Base-by-base conservation (phyloP, 176 grass and related monocot species). In the Oryza glaberrima region DNA sequence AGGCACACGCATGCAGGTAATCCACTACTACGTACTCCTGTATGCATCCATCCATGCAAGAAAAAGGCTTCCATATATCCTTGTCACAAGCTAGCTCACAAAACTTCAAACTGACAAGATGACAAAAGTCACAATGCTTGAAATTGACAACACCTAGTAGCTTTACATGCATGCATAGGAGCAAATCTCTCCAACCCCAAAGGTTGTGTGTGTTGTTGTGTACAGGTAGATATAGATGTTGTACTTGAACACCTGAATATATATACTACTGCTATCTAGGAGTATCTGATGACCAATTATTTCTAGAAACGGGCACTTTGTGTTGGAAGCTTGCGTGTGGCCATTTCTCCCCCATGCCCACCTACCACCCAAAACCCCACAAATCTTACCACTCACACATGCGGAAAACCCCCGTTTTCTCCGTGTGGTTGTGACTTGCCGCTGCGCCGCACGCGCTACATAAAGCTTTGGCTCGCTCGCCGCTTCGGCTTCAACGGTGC, bases 401-500 rank as follows among this genome's bases (percentile, higher is more conserved):
- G 58, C 49, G 52, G 15, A 58, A 81, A 45, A 36, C 0, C 43
- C 34, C 77, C 46, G 0, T 80, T 89, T 89, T 89, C 76, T 80
- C 36, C 70, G 69, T 49, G 70, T 76, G 26, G 87, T 82, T 75
- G 34, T n/a, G 87, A 89, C 87, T 75, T 75, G 47, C 19, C 1
- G 26, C 2, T 10, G 23, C 60, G 34, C 19, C 20, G 9, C 45
- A 1, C 12, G 63, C 26, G 25, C 48, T 89, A 84, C 76, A 84
- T 32, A 80, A 84, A 30, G 20, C 34, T 47, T 47, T 23, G 19
- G 20, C 58, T 23, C 8, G 20, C 58, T 63, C 86, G 65, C 25
- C 86, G 58, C 13, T 11, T 12, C 65, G 14, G 35, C 65, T 19
- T 28, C 26, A 75, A 26, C 77, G 2, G 19, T 20, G 46, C 49